A percentile compares a stretch with the other conserved stretches of the same genome.
Evolutionary conservation across 2,329 filamentous ascomycete genomes (phyloP).

Genomic region (Colletotrichum sp.): DNA sequence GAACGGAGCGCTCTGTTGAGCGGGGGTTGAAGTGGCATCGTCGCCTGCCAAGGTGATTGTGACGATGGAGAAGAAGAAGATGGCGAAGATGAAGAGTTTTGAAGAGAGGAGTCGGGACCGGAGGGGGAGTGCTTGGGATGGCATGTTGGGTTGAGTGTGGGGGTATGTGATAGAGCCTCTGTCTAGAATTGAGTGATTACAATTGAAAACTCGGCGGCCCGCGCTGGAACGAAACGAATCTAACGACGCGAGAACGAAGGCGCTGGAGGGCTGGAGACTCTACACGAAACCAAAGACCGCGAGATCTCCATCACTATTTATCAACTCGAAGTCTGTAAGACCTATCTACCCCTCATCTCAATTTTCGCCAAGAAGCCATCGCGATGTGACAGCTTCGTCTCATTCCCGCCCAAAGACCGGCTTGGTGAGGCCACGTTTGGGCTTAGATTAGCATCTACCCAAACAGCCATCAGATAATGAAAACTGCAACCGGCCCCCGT

Average conservation of each 20-base stretch:
- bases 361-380: background rate
- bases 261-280: background rate
- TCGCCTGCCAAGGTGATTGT: background rate
- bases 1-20: slow-evolving; percentile 27
- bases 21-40: slow-evolving; percentile 14
- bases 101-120: background rate
- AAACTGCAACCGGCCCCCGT: background rate
- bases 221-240: background rate
- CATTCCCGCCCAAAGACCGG: background rate
- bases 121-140: background rate
- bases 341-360: background rate
- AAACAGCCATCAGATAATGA: background rate
- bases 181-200: background rate
- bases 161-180: background rate
- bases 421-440: background rate
- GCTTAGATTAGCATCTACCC: background rate
- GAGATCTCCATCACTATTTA: background rate
- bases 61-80: background rate
- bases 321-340: background rate
- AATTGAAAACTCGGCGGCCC: background rate
- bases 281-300: background rate
- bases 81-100: background rate
- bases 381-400: background rate
- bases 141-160: background rate
- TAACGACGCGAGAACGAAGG: background rate